Evolutionary conservation across 2,329 filamentous ascomycete genomes (phyloP).

Genomic region (Chaetomium strumarium): DNA sequence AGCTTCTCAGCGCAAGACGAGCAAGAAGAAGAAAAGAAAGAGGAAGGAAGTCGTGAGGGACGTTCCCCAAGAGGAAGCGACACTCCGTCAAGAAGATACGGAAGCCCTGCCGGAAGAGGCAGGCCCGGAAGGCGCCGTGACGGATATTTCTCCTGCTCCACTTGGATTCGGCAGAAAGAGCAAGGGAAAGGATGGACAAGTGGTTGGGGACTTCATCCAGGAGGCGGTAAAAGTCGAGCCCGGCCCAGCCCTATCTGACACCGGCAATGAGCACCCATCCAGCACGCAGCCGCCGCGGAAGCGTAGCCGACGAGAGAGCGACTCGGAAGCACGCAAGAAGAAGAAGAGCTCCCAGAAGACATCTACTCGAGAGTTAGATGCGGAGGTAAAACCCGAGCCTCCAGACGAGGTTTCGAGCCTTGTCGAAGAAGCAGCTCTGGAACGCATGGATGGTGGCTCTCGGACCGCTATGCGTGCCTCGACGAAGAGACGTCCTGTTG

Average conservation of each 20-base stretch:
- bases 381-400: background rate
- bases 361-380: background rate
- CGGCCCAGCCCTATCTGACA: background rate
- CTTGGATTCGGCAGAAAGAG: background rate
- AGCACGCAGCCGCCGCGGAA: constrained; percentile 4
- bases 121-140: background rate
- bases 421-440: background rate
- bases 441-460: background rate
- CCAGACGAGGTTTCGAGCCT: background rate
- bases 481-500: background rate
- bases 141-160: background rate
- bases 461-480: background rate
- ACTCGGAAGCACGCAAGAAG: constrained; percentile 2
- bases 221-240: background rate
- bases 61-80: too few species aligned
- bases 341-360: background rate
- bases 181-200: constrained; percentile 1
- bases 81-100: background rate
- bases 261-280: background rate
- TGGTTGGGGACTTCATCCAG: background rate
- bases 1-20: background rate
- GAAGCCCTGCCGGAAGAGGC: background rate
- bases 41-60: background rate
- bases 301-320: constrained; percentile 1
- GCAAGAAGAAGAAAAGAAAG: background rate